These are phyloP conservation scores for Paramecium primaurelia DNA, from an alignment of 73 alveolate species.

Conservation along the genomic window DNA sequence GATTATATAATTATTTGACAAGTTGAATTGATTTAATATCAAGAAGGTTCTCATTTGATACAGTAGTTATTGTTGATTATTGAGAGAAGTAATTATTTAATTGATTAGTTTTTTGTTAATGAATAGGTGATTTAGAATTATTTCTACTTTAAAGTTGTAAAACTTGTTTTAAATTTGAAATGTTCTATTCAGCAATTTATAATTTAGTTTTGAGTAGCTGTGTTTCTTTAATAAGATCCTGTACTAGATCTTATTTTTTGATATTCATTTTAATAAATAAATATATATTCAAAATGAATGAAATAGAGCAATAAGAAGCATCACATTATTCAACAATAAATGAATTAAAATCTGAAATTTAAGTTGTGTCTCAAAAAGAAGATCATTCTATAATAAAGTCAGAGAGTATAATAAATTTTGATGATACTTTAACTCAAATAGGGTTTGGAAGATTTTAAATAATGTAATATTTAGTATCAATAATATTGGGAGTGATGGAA, in stretches of 20 bases:
- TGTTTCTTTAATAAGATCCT: not conserved
- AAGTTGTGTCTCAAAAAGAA: not conserved
- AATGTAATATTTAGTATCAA: not conserved
- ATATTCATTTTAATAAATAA: not conserved
- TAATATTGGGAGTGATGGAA: constrained; percentile 50
- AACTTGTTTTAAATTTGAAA: not conserved
- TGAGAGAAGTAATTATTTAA: not conserved
- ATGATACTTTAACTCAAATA: constrained; percentile 43
- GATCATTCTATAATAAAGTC: not conserved
- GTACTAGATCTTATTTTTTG: not conserved
- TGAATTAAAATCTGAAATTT: not conserved
- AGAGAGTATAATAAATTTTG: constrained; percentile 17
- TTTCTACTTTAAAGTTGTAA: not conserved
- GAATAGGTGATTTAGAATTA: not conserved
- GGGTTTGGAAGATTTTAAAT: constrained; percentile 53
- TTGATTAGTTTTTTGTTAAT: not conserved
- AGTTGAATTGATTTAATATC: not conserved
- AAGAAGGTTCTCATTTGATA: not conserved
- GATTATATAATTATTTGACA: not conserved
- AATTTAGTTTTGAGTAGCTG: not conserved
- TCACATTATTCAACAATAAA: constrained; percentile 43
- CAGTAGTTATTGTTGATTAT: not conserved
- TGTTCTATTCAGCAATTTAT: not conserved
- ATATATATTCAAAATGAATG: not conserved
- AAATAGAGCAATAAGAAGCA: constrained; percentile 15